Conservation (phyloP, 2,329 filamentous ascomycete species). For the Stachybotrys elegans region DNA sequence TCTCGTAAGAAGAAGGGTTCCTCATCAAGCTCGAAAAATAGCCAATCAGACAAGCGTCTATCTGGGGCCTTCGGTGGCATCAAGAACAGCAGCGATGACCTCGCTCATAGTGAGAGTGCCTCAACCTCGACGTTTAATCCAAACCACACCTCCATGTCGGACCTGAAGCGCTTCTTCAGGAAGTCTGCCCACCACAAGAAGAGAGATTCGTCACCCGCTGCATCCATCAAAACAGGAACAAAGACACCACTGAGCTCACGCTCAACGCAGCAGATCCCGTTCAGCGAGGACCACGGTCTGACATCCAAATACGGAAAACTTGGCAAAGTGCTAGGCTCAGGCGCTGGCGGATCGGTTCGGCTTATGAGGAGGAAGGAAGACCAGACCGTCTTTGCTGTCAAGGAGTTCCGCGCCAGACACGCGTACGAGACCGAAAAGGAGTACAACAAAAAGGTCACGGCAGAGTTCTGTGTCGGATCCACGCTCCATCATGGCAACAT, state of each 20-base stretch:
- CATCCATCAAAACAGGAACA: slow-evolving; percentile 44
- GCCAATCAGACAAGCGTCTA: slow-evolving; percentile 49
- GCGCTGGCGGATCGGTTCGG: slow-evolving; percentile 89
- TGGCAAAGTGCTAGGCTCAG: slow-evolving; percentile 87
- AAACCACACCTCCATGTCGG: slow-evolving; percentile 77
- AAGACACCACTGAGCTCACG: slow-evolving; percentile 43
- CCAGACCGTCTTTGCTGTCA: slow-evolving; percentile 91
- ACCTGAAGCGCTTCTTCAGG: slow-evolving; percentile 95
- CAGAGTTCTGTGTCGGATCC: slow-evolving; percentile 96
- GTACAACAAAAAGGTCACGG: slow-evolving; percentile 96
- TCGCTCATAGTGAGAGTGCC: slow-evolving; percentile 19
- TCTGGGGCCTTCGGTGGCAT: slow-evolving; percentile 31
- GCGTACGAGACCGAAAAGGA: slow-evolving; percentile 91
- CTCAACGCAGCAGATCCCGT: slow-evolving; percentile 66
- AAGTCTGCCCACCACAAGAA: slow-evolving; percentile 68
- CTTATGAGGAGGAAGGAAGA: slow-evolving; percentile 92
- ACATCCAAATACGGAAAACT: slow-evolving; percentile 93
- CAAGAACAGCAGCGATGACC: slow-evolving; percentile 32
- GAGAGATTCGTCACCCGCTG: slow-evolving; percentile 62
- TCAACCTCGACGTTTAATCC: slow-evolving; percentile 17
- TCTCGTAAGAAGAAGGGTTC: slow-evolving; percentile 65
- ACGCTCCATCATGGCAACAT: slow-evolving; percentile 97
- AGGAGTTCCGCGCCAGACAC: slow-evolving; percentile 90
- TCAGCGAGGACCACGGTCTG: slow-evolving; percentile 88
- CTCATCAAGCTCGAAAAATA: slow-evolving; percentile 46